Conservation (phyloP, 345 rosid species). For the Erysimum cheiranthoides region DNA sequence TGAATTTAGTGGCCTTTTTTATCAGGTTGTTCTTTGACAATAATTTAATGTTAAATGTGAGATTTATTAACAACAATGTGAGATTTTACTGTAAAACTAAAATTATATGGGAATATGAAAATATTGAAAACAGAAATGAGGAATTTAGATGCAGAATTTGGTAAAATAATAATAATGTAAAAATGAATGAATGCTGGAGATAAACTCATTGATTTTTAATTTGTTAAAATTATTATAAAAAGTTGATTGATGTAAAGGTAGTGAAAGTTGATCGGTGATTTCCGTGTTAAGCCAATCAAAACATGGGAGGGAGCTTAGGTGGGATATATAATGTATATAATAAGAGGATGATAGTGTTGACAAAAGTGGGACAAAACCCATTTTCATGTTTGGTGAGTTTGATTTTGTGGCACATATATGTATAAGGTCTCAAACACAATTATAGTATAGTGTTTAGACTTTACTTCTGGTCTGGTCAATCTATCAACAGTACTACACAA, state of each 20-base stretch:
- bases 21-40: neutral
- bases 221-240: neutral
- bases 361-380: constrained; percentile 41
- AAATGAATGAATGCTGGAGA: neutral
- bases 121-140: neutral
- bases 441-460: neutral
- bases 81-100: neutral
- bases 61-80: too few species aligned
- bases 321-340: constrained; percentile 32
- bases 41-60: neutral
- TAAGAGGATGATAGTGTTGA: constrained; percentile 36
- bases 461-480: constrained; percentile 6
- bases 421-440: constrained; percentile 24
- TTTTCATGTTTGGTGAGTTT: constrained; percentile 28
- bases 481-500: neutral
- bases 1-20: neutral
- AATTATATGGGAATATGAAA: neutral
- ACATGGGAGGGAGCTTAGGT: constrained; percentile 8
- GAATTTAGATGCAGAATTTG: neutral
- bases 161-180: neutral
- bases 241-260: constrained; percentile 23
- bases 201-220: neutral
- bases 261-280: constrained; percentile 29
- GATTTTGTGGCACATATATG: constrained; percentile 21
- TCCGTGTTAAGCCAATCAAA: constrained; percentile 16